Conservation (phyloP, 371 early-diverging fungal genomes). For the Syncephalastrum sp. region DNA sequence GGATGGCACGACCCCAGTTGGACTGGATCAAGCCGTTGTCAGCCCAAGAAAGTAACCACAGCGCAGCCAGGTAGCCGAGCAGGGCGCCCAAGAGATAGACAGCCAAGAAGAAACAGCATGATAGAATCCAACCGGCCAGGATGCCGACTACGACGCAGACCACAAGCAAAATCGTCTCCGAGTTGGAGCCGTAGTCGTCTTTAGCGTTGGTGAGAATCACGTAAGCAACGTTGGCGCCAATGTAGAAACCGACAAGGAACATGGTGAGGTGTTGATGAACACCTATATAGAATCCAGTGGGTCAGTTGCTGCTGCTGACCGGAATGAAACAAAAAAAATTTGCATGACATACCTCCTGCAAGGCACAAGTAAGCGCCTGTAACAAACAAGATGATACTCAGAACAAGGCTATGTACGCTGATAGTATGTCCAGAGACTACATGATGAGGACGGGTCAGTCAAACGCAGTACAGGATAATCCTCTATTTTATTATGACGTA, state of each 20-base stretch:
- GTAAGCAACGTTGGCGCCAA: slow-evolving; percentile 52
- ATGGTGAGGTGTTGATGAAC: slow-evolving; percentile 59
- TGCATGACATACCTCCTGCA: slow-evolving; percentile 33
- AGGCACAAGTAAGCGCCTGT: slow-evolving; percentile 48
- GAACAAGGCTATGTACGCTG: slow-evolving; percentile 50
- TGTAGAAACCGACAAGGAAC: slow-evolving; percentile 60
- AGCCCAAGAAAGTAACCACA: slow-evolving; percentile 58
- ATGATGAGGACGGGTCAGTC: not conserved
- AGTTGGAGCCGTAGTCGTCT: slow-evolving; percentile 41
- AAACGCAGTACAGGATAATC: too few relatives aligned
- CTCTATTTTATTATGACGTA: not conserved
- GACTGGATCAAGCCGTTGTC: slow-evolving; percentile 47
- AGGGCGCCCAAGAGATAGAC: slow-evolving; percentile 58
- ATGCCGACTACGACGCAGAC: slow-evolving; percentile 54
- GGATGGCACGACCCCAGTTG: slow-evolving; percentile 55
- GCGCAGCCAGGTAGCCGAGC: slow-evolving; percentile 55
- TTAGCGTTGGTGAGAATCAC: slow-evolving; percentile 53
- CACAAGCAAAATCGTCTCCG: slow-evolving; percentile 51
- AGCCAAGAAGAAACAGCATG: slow-evolving; percentile 61
- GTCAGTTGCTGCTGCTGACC: not conserved
- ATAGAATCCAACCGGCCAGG: slow-evolving; percentile 47
- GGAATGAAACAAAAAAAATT: slow-evolving; percentile 7
- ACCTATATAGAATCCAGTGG: slow-evolving; percentile 27
- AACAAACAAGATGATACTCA: slow-evolving; percentile 52
- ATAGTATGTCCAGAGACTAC: slow-evolving; percentile 37